Evolutionary conservation across 768 basidiomycete species (phyloP), one percentile per base, ranked within the genome.

Genomic region (Scleroderma citrinum): DNA sequence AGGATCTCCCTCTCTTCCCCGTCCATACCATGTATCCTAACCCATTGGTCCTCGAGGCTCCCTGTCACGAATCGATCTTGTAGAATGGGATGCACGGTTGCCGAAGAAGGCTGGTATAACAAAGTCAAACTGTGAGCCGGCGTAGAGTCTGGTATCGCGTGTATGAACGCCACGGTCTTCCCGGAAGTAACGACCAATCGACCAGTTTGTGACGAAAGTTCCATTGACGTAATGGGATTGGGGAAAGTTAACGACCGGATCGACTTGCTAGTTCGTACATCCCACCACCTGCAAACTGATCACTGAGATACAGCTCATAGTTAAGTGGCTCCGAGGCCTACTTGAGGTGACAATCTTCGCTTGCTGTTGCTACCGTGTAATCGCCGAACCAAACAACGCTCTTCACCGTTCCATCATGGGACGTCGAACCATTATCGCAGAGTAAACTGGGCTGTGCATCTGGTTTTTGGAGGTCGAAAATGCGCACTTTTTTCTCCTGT

Each of bases 401-500:
- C 71, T 92, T 91, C 48, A 99, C 77, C 7, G 81, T 90, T 40
- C 92, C 93, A 1, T 93, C 89, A 64, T 95, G 93, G 12, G 90
- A 82, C 5, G 69, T 66, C 36, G 73, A 47, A 52, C 81, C 77
- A 56, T 72, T 62, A 59, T 84, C 85, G 34, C 73, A 74, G 47
- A 96, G 77, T 56, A 92, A 80, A 58, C 88, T 80, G 19, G 92
- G 89, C 52, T 92, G 89, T 23, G 89, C 89, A 58, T 95, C 92
- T 40, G 92, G 88, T 42, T 85, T 74, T 46, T 73, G 72, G 37
- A 99, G 78, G 69, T 98, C 92, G 65, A 96, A 99, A 62, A 98
- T 82, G 55, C 96, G 80, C 44, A 95, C 87, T 71, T 92, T 95
- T 77, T 97, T 98, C 68, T 98, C 96, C 71, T 97, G 88, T 1